These are phyloP conservation scores for Phialophora tarda DNA, from an alignment of 2,329 filamentous ascomycete species.

Conservation along the genomic window DNA sequence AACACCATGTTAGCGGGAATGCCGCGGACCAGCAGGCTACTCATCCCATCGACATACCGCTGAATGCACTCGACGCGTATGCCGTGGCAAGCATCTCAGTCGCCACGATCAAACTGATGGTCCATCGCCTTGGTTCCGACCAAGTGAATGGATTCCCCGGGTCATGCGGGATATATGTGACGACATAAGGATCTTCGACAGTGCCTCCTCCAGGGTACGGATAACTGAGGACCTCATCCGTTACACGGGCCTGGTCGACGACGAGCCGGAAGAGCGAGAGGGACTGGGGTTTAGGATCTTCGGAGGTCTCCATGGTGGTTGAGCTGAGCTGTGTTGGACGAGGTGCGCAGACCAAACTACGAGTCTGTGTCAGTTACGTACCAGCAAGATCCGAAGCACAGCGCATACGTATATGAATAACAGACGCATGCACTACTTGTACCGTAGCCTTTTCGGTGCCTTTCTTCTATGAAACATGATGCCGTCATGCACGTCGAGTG, in stretches of 20 bases:
- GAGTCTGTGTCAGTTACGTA: background rate
- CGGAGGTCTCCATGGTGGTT: conserved; percentile 29
- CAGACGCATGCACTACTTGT: background rate
- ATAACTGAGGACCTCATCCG: conserved; percentile 61
- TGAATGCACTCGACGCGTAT: conserved; percentile 72
- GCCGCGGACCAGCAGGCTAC: background rate
- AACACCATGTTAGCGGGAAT: background rate
- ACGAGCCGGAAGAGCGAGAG: conserved; percentile 58
- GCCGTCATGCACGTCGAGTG: background rate
- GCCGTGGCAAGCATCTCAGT: conserved; percentile 71
- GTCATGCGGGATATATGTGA: conserved; percentile 71
- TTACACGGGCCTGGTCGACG: conserved; percentile 64
- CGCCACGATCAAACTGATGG: conserved; percentile 66
- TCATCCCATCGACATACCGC: conserved; percentile 18
- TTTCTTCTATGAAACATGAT: background rate
- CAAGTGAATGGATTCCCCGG: conserved; percentile 70
- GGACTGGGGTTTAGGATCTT: conserved; percentile 20
- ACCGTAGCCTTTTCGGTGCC: background rate
- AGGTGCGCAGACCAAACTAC: background rate
- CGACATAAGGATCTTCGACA: conserved; percentile 68
- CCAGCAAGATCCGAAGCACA: background rate
- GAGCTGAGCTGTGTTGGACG: conserved; percentile 6
- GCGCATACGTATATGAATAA: background rate
- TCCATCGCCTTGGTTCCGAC: conserved; percentile 65
- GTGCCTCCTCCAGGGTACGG: conserved; percentile 68